A percentile compares a stretch with the other conserved stretches of the same genome.
Conservation (phyloP, 257 asterid genomes). For the Salvia miltiorrhiza region DNA sequence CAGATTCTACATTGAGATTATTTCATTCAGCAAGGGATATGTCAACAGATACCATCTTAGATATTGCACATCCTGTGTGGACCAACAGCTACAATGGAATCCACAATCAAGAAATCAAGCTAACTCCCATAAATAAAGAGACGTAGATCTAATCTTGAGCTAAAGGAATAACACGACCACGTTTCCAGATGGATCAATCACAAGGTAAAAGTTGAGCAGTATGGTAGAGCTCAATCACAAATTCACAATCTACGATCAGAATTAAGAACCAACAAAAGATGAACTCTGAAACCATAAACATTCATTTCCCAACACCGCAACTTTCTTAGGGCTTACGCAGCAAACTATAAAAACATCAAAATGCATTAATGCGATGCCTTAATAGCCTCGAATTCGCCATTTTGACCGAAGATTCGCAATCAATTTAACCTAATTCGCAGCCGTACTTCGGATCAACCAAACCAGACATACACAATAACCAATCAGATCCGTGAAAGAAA, state of each 20-base stretch:
- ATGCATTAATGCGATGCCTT: background rate
- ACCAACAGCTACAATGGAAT: background rate
- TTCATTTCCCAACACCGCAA: background rate
- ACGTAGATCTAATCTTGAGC: background rate
- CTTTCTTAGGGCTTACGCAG: background rate
- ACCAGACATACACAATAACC: background rate
- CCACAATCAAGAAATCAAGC: background rate
- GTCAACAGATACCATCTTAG: background rate
- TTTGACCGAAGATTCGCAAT: background rate
- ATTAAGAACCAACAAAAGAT: background rate
- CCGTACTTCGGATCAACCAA: background rate
- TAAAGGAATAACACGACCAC: background rate
- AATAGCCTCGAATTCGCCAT: background rate
- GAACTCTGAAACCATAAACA: background rate
- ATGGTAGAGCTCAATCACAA: background rate
- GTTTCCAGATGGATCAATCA: background rate
- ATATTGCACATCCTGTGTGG: background rate
- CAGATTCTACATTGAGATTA: background rate
- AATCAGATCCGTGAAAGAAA: slow-evolving; percentile 28
- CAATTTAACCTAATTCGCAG: slow-evolving; percentile 9
- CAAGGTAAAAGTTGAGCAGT: background rate
- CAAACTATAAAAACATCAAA: slow-evolving; percentile 5
- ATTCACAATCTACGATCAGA: background rate
- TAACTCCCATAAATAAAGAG: background rate
- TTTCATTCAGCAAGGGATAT: background rate